Base-by-base conservation (phyloP, 2,329 filamentous ascomycete genomes). In the Xylariales sp. region DNA sequence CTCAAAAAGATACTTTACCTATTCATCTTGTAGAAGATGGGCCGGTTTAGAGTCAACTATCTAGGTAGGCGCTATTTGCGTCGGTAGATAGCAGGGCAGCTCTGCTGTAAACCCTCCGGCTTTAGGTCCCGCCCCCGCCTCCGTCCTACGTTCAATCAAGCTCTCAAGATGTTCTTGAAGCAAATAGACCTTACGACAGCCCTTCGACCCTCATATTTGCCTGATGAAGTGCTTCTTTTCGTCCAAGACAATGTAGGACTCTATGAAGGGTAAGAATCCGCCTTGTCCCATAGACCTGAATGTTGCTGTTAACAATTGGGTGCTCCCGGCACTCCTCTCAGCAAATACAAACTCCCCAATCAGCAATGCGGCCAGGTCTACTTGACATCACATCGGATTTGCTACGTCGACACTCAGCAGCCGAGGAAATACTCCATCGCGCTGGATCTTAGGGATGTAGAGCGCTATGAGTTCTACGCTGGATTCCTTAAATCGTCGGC, bases 281-380 rank as follows among this genome's bases (percentile, higher is more conserved):
- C 7, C 45, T 55, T 49, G 7, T 18, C 32, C 23, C 7, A 14
- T 28, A 14, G 10, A 56, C 34, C 30, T 34, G 39, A 49, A 46
- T 12, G 5, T 23, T 23, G 28, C 23, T 18, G 30, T 62, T 69
- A 36, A 71, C 64, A 23, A 46, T 23, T 28, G 32, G 36, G 62
- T 60, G 62, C 71, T 67, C 52, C 60, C 67, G 55, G 34, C 50
- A 50, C 23, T 23, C 23, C 50, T 75, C 32, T 32, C 41, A 97
- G 94, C 74, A 98, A 97, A 83, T 96, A 91, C 84, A 99, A 99
- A 83, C 91, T 99, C 62, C 91, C 93, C 43, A 90, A 94, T 77
- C 93, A 97, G 73, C 96, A 99, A 79, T 93, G 97, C 83, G 96
- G 96, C 59, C 94, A 97, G 82, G 93, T 96, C 63, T 99, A 99